A percentile compares a stretch with the other conserved stretches of the same genome.
Conservation (phyloP, 306 rosid genomes). For the Cicer bijugum region DNA sequence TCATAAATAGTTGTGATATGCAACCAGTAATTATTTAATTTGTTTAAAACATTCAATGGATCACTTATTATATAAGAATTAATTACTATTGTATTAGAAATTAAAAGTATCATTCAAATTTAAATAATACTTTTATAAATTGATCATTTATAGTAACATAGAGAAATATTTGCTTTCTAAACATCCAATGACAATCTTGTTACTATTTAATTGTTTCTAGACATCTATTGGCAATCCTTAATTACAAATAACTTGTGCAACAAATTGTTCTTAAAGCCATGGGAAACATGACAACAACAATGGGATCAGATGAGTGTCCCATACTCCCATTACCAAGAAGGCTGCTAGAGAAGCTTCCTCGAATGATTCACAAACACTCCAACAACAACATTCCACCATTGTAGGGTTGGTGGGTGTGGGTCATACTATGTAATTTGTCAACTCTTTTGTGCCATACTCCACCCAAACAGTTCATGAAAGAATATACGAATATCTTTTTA, state of each 20-base stretch:
- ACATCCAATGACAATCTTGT: neutral
- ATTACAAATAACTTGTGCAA: neutral
- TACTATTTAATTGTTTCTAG: neutral
- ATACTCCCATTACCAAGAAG: neutral
- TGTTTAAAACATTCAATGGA: no score
- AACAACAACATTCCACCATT: slow-evolving; percentile 29
- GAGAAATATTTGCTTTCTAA: neutral
- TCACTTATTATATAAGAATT: no score
- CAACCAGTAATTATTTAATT: no score
- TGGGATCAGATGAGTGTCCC: neutral
- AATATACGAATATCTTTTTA: no score
- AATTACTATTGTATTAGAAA: no score
- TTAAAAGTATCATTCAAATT: no score
- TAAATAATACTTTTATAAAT: no score
- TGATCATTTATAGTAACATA: no score
- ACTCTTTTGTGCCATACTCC: neutral
- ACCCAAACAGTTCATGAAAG: neutral
- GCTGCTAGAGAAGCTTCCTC: slow-evolving; percentile 33
- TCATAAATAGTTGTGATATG: no score
- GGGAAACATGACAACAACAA: slow-evolving; percentile 34
- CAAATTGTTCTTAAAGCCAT: neutral
- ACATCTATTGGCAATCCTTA: neutral
- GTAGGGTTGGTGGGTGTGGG: slow-evolving; percentile 23
- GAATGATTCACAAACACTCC: slow-evolving; percentile 34
- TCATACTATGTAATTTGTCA: neutral